Base-by-base conservation (phyloP, 768 basidiomycete species). In the Chalciporus sphaerocephalus region DNA sequence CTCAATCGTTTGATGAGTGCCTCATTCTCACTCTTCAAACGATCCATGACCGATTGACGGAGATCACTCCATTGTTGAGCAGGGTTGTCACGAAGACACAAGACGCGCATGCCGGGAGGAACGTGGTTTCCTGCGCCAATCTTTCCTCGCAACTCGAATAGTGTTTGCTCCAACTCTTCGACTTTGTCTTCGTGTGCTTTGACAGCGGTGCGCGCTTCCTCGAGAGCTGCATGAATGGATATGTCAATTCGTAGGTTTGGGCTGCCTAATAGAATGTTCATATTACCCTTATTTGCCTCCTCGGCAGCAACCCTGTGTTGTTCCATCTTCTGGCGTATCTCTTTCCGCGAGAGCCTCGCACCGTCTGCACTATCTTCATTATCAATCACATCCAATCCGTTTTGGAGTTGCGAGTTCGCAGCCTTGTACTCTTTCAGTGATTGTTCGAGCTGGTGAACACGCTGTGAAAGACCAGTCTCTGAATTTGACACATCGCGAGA, bases 51-150 rank as follows among this genome's bases (percentile, higher is more conserved):
- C 17, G 76, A 83, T 51, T 83, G 76, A 38, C 92, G 75, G 22
- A 90, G 68, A 36, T 89, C 87, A 12, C 79, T 79, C 80, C 91
- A 90, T 52, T 83, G 73, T 53, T 83, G 75, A n/a, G 87, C 89
- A 0, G 94, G 94, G 55, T 93, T 94, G 36, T 86, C 81, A 7
- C 65, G 67, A 52, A 94, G 65, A 39, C 79, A 74, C n/a, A 91
- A 64, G 1, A 91, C 75, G 5, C 85, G 81, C 16, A 77, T 72
- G 30, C 78, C 78, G 0, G 85, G 85, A 0, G 90, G 87, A 0
- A 89, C 73, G 53, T 89, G 85, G 33, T 82, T 69, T 4, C 89
- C 91, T 0, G 76, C 79, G 0, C 81, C 88, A 21, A 90, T 82
- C 61, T 87, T 82, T 1, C 88, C 88, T 3, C 76, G 68, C 2